Conservation (phyloP, 441 rosid genomes). For the Eugenia klotzschiana region DNA sequence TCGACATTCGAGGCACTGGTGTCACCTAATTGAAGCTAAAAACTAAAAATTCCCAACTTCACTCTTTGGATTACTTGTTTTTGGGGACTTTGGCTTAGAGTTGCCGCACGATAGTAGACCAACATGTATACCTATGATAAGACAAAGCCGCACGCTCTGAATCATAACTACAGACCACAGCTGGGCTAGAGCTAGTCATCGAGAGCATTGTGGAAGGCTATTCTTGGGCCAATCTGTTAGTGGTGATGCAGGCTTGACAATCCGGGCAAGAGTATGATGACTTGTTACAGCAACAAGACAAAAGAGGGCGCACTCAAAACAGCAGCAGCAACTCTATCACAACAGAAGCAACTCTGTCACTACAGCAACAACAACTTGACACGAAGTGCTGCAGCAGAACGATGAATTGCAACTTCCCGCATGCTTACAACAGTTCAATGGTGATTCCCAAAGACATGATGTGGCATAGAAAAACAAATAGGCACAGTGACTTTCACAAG, state of each 20-base stretch:
- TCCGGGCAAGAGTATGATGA: neutral
- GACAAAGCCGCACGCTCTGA: neutral
- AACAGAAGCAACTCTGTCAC: neutral
- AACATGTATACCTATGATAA: neutral
- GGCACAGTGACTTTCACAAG: neutral
- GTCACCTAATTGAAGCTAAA: neutral
- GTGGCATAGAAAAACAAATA: neutral
- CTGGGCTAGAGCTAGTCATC: neutral
- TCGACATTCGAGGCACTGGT: neutral
- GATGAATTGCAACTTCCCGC: neutral
- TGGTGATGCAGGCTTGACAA: neutral
- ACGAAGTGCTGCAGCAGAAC: neutral
- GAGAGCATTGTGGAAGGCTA: neutral
- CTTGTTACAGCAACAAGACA: neutral
- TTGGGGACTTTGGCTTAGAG: too few relatives aligned
- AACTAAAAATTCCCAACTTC: neutral
- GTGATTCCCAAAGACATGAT: neutral
- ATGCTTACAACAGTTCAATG: neutral
- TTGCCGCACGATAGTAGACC: neutral
- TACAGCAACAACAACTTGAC: neutral
- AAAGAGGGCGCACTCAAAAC: neutral
- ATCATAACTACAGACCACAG: neutral
- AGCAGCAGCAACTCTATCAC: neutral
- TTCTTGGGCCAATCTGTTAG: neutral
- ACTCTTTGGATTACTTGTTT: too few relatives aligned